A percentile compares a stretch with the other conserved stretches of the same genome.
These are phyloP conservation scores for Pythium scleroteichum DNA, from an alignment of 352 stramenopile species.

Conservation along the genomic window DNA sequence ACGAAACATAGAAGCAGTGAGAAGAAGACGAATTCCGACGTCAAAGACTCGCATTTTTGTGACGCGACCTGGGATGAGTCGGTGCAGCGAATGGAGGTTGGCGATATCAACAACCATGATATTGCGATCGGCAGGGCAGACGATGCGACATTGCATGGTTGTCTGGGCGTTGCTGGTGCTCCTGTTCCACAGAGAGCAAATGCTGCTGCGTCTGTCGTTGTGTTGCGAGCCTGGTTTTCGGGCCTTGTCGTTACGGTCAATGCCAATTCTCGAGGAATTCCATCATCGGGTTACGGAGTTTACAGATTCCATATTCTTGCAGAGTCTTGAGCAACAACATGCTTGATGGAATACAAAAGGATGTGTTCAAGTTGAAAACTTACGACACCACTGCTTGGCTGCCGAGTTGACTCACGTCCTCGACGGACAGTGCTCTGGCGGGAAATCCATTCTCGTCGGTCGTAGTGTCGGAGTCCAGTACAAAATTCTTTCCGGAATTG, in stretches of 20 bases:
- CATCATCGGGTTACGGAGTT: no score
- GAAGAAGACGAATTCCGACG: slow-evolving; percentile 15
- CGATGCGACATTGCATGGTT: slow-evolving; percentile 19
- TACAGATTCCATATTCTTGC: no score
- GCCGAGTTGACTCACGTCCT: no score
- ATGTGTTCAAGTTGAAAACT: no score
- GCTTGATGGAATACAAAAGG: no score
- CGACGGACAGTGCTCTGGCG: no score
- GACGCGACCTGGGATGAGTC: slow-evolving; percentile 17
- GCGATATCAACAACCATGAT: slow-evolving; percentile 8
- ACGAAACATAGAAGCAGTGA: no score
- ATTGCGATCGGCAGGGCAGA: slow-evolving; percentile 23
- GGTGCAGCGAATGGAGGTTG: slow-evolving; percentile 24
- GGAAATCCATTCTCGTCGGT: no score
- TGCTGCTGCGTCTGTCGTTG: slow-evolving; percentile 21
- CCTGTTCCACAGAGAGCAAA: slow-evolving; percentile 18
- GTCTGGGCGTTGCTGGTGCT: slow-evolving; percentile 23
- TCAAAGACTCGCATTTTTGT: slow-evolving; percentile 10
- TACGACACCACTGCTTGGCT: no score
- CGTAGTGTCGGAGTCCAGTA: no score
- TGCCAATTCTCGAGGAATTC: slow-evolving; percentile 20
- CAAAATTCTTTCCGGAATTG: no score
- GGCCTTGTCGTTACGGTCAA: slow-evolving; percentile 13
- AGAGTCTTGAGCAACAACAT: no score
- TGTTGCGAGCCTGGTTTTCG: slow-evolving; percentile 23